phyloP scores from a whole-genome alignment of 345 rosid species.

The Conringia planisiliqua region DNA sequence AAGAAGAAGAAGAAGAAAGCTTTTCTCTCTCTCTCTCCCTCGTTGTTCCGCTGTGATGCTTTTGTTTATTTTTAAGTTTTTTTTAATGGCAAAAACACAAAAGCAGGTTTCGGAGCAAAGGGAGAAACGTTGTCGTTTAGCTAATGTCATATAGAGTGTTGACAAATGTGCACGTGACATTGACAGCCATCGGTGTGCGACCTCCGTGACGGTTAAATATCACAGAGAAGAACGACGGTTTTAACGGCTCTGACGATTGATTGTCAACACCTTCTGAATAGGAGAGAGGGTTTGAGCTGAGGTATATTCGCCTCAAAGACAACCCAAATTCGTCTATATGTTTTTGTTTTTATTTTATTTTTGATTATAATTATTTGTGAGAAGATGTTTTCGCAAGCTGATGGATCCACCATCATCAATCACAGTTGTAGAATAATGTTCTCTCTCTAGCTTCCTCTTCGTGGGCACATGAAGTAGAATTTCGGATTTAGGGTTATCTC shows the following conservation, averaged over 20 bases:
- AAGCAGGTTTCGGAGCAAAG: not conserved
- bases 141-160: too few relatives aligned
- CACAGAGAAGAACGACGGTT: not conserved
- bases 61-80: not conserved
- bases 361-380: constrained; percentile 16
- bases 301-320: constrained; percentile 28
- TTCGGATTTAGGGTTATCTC: not conserved
- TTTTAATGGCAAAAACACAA: constrained; percentile 9
- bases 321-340: constrained; percentile 8
- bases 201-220: constrained; percentile 7
- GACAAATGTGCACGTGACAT: constrained; percentile 11
- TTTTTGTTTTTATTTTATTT: not conserved
- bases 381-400: constrained; percentile 34
- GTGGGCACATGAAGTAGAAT: not conserved
- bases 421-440: constrained; percentile 8
- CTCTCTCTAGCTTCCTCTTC: constrained; percentile 9
- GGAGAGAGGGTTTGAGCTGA: not conserved
- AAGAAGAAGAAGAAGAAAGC: not conserved
- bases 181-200: not conserved
- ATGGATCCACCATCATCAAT: constrained; percentile 27
- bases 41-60: constrained; percentile 7
- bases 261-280: not conserved
- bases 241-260: not conserved
- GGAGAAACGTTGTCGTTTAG: constrained; percentile 1
- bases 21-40: not conserved